A percentile compares a stretch with the other conserved stretches of the same genome.
phyloP scores from a whole-genome alignment of 345 rosid species.

The Euphorbia tirucalli region DNA sequence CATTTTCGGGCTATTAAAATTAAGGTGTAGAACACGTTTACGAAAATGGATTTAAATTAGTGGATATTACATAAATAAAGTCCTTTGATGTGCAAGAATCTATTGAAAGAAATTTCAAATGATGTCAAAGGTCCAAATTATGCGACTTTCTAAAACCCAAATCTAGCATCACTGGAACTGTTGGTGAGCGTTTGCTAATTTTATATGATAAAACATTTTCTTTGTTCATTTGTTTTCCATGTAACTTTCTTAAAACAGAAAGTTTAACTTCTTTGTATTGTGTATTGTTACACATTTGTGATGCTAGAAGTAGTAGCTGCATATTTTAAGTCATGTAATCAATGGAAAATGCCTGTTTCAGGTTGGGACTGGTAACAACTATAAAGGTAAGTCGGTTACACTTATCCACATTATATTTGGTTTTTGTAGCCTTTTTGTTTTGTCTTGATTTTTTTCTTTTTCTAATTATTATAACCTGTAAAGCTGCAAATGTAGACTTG shows the following conservation, averaged over 20 bases:
- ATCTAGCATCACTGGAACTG: background rate
- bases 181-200: background rate
- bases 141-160: background rate
- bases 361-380: slow-evolving; percentile 50
- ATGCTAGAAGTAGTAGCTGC: background rate
- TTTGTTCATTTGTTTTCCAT: background rate
- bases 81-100: background rate
- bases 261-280: background rate
- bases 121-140: too few species aligned
- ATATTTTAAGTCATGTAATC: slow-evolving; percentile 10
- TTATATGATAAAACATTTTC: background rate
- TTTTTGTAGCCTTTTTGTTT: background rate
- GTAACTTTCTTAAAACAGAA: background rate
- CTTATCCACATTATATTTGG: background rate
- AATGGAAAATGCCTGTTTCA: slow-evolving; percentile 26
- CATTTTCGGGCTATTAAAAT: background rate
- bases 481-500: background rate
- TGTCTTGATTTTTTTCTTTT: too few species aligned
- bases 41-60: background rate
- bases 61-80: background rate
- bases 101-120: background rate
- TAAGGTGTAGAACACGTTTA: background rate
- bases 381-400: slow-evolving; percentile 35
- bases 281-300: background rate
- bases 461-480: background rate